These are phyloP conservation scores for Diospyros kaki DNA, from an alignment of 148 eudicot genomes.

Conservation along the genomic window DNA sequence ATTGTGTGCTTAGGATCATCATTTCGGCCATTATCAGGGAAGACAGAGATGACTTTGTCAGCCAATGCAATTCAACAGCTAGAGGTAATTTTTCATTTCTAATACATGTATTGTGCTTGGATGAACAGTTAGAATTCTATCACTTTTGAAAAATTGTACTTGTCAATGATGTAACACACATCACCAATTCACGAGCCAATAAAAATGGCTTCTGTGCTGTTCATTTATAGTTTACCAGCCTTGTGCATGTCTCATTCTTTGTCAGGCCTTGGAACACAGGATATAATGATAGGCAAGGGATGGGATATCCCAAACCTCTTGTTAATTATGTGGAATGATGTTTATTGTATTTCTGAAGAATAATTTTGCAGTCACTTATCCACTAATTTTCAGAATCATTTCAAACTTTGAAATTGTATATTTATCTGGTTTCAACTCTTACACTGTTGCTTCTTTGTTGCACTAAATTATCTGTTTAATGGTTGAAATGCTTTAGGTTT, in stretches of 20 bases:
- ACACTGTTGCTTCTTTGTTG: neutral
- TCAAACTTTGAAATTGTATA: neutral
- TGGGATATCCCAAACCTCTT: neutral
- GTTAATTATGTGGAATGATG: neutral
- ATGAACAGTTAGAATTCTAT: neutral
- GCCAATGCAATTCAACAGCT: conserved; percentile 91
- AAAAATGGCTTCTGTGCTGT: neutral
- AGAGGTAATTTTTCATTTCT: conserved; percentile 48
- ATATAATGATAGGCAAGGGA: neutral
- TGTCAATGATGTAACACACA: neutral
- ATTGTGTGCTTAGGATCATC: conserved; percentile 74
- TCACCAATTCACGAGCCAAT: neutral
- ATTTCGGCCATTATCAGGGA: conserved; percentile 67
- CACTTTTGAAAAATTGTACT: too few species aligned
- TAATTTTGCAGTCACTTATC: neutral
- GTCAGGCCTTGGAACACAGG: conserved; percentile 3
- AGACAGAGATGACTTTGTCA: conserved; percentile 79
- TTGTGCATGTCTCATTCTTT: neutral
- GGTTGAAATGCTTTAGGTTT: conserved; percentile 38
- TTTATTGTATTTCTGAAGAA: neutral
- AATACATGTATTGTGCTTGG: neutral
- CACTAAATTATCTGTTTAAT: conserved; percentile 3
- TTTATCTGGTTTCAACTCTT: neutral
- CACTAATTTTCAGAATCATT: neutral
- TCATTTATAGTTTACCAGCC: neutral